Evolutionary conservation across 2,329 filamentous ascomycete genomes (phyloP), one percentile per base, ranked within the genome.

Genomic region (Verticillium longisporum): DNA sequence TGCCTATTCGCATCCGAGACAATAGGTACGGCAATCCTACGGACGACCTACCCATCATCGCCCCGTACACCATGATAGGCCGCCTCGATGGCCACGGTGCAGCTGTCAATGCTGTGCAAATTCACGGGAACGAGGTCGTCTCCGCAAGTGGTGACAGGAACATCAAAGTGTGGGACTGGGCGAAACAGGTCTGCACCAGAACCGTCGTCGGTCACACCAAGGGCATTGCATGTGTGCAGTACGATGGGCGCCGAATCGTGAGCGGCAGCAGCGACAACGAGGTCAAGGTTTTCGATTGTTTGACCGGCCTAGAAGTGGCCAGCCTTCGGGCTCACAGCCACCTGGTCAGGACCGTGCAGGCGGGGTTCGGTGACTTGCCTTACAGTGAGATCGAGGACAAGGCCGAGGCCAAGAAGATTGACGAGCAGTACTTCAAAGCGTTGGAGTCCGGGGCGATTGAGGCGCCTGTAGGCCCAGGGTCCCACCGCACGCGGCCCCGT

Each of bases 181-280:
- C 88, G 18, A 90, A 86, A 7, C 90, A 92, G 61, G 78, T 83
- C 54, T 94, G 91, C 72, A 82, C 84, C 55, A 86, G 90, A 68
- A 96, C 91, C 0, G 87, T 96, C 37, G 81, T 90, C 45, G 95
- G 94, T 1, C 95, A 99, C 69, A 86, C 86, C 65, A 99, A 99
- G 73, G 95, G 95, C 36, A 98, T 99, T 68, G 95, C 95, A 2
- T 99, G 95, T 72, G 93, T 99, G 15, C 94, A 99, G 74, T 98
- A 95, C 70, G 95, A 99, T 71, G 92, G 92, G 32, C 87, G 91
- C 58, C 86, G 95, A 21, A 96, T 99, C 64, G 92, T 99, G 58
- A 97, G 92, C 68, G 95, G 95, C 2, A 97, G 93, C 73, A 97
- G 93, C 68, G 95, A 99, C 73, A 92, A 96, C 71, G 93, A 95